These are phyloP conservation scores for Smithsoniella earleae DNA, from an alignment of 163 green algal genomes.

Conservation along the genomic window DNA sequence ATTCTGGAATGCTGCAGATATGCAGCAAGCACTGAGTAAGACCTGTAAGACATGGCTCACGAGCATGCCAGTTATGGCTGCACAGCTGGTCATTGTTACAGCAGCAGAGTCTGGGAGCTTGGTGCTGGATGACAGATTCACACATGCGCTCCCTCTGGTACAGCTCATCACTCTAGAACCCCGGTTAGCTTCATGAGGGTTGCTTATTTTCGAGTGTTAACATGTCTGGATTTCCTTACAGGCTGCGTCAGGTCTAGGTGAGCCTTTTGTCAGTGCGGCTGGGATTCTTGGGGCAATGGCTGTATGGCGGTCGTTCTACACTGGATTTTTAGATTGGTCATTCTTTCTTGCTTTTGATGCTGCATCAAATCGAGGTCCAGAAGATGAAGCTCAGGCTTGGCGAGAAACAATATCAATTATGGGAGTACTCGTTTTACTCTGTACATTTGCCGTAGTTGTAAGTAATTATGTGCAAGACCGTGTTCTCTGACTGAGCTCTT, in stretches of 20 bases:
- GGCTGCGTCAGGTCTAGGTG: slow-evolving; percentile 35
- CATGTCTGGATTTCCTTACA: too few species aligned
- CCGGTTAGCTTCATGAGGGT: too few species aligned
- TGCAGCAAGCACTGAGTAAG: slow-evolving; percentile 32
- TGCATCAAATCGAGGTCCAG: neutral
- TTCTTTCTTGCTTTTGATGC: slow-evolving; percentile 29
- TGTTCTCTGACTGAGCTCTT: neutral
- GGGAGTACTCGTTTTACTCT: neutral
- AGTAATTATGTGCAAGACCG: neutral
- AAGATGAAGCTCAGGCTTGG: slow-evolving; percentile 6
- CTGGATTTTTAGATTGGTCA: slow-evolving; percentile 35
- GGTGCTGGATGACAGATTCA: slow-evolving; percentile 41
- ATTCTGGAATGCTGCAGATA: too few species aligned
- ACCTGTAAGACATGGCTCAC: slow-evolving; percentile 40
- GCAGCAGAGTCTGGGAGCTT: slow-evolving; percentile 41
- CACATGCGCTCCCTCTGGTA: slow-evolving; percentile 41
- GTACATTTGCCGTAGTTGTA: neutral
- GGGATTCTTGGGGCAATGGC: slow-evolving; percentile 46
- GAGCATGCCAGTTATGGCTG: slow-evolving; percentile 44
- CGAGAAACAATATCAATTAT: neutral
- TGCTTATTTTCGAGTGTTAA: too few species aligned
- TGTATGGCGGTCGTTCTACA: slow-evolving; percentile 48
- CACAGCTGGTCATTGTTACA: slow-evolving; percentile 49
- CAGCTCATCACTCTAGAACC: too few species aligned
- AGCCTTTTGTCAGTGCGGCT: slow-evolving; percentile 49